Evolutionary conservation across 345 rosid genomes (phyloP), one percentile per base, ranked within the genome.

Genomic region (Salix koriyanagi): DNA sequence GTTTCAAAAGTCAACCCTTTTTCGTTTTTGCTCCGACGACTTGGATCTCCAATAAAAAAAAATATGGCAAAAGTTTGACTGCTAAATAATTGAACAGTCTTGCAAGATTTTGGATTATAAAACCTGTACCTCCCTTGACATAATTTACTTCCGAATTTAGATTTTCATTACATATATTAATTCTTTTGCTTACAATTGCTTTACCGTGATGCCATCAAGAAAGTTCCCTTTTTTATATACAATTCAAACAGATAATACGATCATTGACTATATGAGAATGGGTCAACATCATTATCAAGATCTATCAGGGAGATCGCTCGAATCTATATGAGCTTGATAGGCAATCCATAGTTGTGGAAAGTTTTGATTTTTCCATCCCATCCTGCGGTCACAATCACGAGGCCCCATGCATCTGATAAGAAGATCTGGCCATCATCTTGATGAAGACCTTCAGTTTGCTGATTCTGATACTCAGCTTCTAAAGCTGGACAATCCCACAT

Each of bases 341-440:
- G 93, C 83, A 89, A 66, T 75, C 99, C 98, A 72, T 89, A 90
- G 79, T 90, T 93, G 67, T 89, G 93, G 82, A 88, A 95, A 46
- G 91, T 88, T 81, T 84, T 87, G 77, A 95, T 90, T 2, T 61
- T 80, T 64, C 99, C 99, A 54, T 93, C 96, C 64, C 80, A 83
- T 65, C 94, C 89, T 7, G 90, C 99, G 2, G 97, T 83, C 65
- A 89, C 94, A n/a, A 95, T 88, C 46, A 90, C 96, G 1, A 90
- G 67, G 37, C 97, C 91, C 97, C 97, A 93, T 34, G 96, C 84
- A 21, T 85, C 88, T 4, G 91, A 65, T 12, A 81, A 15, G 37
- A 74, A 69, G 16, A 6, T 28, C 14, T 21, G 64, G 21, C 46
- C 65, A 60, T 39, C 4, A 73, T 62, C 81, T 61, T 73, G 62